Evolutionary conservation across 768 basidiomycete genomes (phyloP).

Genomic region (Lyophyllum decastes): DNA sequence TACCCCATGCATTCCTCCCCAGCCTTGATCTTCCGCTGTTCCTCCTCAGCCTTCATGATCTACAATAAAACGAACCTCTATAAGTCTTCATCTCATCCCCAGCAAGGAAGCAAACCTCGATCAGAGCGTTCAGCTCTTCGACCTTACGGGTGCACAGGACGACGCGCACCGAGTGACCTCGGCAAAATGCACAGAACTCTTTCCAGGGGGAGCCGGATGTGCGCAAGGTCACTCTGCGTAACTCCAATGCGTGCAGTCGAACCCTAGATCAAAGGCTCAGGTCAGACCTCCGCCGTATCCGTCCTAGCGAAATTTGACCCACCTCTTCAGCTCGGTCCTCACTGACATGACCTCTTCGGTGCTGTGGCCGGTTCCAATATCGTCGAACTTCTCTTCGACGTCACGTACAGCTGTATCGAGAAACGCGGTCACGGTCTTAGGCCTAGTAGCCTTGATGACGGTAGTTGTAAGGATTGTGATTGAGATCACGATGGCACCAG

Average conservation of each 20-base stretch:
- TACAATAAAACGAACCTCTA: background rate
- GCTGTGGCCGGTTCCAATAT: background rate
- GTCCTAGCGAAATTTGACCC: background rate
- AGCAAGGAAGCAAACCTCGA: background rate
- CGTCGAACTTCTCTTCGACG: background rate
- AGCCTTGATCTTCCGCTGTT: no score
- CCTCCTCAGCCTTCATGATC: background rate
- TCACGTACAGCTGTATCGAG: background rate
- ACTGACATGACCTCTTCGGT: background rate
- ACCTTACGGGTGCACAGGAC: background rate
- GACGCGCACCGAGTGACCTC: background rate
- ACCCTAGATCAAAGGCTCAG: background rate
- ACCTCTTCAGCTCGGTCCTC: background rate
- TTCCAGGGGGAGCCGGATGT: background rate
- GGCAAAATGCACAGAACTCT: background rate
- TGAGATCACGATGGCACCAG: background rate
- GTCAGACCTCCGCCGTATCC: background rate
- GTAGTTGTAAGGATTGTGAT: background rate
- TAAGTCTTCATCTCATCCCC: background rate
- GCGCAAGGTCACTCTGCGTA: background rate
- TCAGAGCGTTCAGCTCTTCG: background rate
- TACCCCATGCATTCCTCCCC: no score
- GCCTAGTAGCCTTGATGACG: background rate
- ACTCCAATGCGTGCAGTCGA: background rate
- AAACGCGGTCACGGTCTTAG: background rate